Conservation (phyloP, 106 monocot genomes). For the Triglochin maritima region DNA sequence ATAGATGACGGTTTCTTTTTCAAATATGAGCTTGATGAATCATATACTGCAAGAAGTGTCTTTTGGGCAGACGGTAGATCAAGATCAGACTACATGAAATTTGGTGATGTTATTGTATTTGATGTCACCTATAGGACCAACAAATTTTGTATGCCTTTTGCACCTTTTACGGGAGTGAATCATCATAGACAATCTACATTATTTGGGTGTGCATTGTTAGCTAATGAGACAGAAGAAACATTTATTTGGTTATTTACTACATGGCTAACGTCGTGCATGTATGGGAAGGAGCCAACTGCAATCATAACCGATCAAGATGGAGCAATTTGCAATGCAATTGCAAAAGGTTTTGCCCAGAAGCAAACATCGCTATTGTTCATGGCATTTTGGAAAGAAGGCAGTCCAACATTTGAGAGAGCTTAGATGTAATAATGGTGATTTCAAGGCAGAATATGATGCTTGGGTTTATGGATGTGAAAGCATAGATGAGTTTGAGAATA, state of each 20-base stretch:
- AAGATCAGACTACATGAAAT: conserved; percentile 39
- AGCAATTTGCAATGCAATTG: conserved; percentile 8
- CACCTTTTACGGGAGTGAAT: conserved; percentile 50
- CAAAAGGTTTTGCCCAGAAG: background rate
- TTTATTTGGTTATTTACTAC: conserved; percentile 59
- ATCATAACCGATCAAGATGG: conserved; percentile 36
- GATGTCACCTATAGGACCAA: conserved; percentile 39
- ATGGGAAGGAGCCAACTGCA: conserved; percentile 33
- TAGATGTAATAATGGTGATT: background rate
- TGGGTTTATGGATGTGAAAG: background rate
- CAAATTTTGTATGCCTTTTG: conserved; percentile 37
- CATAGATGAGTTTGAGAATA: background rate
- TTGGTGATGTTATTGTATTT: conserved; percentile 54
- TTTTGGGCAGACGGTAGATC: conserved; percentile 65
- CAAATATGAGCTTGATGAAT: conserved; percentile 27
- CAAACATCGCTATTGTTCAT: background rate
- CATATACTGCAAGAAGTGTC: conserved; percentile 36
- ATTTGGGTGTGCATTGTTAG: conserved; percentile 49
- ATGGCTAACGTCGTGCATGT: conserved; percentile 42
- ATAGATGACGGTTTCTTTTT: conserved; percentile 2
- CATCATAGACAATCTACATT: conserved; percentile 48
- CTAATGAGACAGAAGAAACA: conserved; percentile 49
- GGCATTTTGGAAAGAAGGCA: conserved; percentile 5
- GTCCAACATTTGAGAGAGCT: background rate
- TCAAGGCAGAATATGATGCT: background rate